Evolutionary conservation across 2,329 filamentous ascomycete species (phyloP), one percentile per base, ranked within the genome.

Genomic region (Coniosporium tulheliwenetii): DNA sequence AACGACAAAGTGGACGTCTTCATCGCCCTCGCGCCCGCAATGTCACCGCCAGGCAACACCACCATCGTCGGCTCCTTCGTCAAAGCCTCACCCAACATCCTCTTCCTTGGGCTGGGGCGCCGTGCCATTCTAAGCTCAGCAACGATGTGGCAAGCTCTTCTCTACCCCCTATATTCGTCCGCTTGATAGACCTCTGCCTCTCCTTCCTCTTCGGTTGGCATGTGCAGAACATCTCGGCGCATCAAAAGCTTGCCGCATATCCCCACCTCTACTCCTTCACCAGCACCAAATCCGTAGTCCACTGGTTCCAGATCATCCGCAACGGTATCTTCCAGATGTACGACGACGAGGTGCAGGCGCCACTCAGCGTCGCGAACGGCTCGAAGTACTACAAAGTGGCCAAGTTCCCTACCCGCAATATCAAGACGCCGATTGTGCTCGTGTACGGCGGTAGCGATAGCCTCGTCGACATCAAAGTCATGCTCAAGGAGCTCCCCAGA

Each of bases 301-400:
- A 98, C 57, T 98, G 91, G 91, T 98, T 98, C 59, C 91, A 98
- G 57, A 95, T 98, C 56, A 98, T 98, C 52, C 81, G 91, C 48
- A 95, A 89, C 53, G 84, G 85, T 52, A 86, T 78, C 19, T 96
- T 98, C 60, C 91, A 98, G 60, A 95, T 98, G 84, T 96, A 87
- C 59, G 91, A 98, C 56, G 91, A 98, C 56, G 89, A 96, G 52
- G 74, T 91, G 1, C 82, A 86, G 43, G 79, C 80, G 26, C 81
- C 81, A 0, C 67, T 93, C 44, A 76, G 77, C 41, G 66, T 87
- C 32, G 75, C 73, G 15, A 77, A 77, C 4, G 73, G 73, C 41
- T 79, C 75, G 53, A 86, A 89, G 52, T 94, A 93, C 63, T 94
- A 93, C 58, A 95, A 95, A 57, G 87, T 95, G 5, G 86, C 91